A percentile compares a stretch with the other conserved stretches of the same genome.
Conservation (phyloP, 257 asterid species). For the Striga asiatica region DNA sequence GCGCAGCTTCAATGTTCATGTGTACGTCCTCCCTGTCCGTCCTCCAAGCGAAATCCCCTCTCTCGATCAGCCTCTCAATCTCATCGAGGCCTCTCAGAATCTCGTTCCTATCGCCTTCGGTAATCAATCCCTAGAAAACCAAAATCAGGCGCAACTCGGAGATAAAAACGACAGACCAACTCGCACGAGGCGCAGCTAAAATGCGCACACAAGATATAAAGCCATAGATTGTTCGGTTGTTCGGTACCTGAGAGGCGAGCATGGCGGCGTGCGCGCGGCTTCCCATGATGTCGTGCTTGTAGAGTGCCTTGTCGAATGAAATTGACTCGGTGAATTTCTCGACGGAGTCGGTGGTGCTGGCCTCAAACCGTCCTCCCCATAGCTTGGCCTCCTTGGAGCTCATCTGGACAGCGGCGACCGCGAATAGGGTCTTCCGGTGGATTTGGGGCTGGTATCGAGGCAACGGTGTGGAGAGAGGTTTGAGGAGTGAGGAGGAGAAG, state of each 20-base stretch:
- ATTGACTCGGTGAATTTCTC: constrained; percentile 94
- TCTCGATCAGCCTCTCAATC: constrained; percentile 65
- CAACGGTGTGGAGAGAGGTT: constrained; percentile 18
- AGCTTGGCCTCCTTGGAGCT: constrained; percentile 68
- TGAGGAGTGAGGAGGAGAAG: constrained; percentile 13
- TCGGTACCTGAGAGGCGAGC: constrained; percentile 72
- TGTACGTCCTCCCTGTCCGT: constrained; percentile 96
- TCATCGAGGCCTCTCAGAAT: constrained; percentile 62
- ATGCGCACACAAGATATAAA: no score
- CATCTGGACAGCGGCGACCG: constrained; percentile 33
- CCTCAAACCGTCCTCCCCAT: constrained; percentile 97
- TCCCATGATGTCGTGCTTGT: constrained; percentile 93
- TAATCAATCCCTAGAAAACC: constrained; percentile 64
- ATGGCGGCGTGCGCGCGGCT: constrained; percentile 93
- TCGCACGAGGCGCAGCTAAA: no score
- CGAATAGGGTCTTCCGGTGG: constrained; percentile 16
- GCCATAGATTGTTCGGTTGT: background rate
- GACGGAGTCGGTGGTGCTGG: constrained; percentile 74
- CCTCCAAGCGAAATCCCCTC: constrained; percentile 80
- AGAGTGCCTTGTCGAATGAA: constrained; percentile 73
- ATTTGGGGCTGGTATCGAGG: background rate
- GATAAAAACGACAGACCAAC: background rate
- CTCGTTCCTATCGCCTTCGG: constrained; percentile 48
- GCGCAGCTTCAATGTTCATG: constrained; percentile 97
- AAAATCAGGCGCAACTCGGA: background rate